Percentiles rank a stretch among this genome's conserved stretches.
Evolutionary conservation across 2,329 filamentous ascomycete genomes (phyloP).

Genomic region (Drechslerella dactyloides): DNA sequence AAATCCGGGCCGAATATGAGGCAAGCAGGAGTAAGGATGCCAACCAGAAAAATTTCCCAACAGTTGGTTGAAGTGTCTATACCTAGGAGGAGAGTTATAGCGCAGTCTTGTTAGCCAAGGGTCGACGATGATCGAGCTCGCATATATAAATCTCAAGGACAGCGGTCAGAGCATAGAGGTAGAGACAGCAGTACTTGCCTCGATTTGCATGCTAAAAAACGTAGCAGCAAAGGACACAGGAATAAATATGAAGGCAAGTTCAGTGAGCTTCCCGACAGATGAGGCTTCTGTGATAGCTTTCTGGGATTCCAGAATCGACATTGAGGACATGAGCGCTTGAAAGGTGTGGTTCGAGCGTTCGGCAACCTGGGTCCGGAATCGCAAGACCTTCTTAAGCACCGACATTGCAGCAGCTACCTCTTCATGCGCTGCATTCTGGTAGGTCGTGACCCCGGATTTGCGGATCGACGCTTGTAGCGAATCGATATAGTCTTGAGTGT

Average conservation of each 20-base stretch:
- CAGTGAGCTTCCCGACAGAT: conserved; percentile 58
- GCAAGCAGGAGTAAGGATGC: too few species aligned
- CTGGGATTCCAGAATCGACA: conserved; percentile 57
- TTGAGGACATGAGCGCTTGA: conserved; percentile 57
- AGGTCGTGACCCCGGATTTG: too few species aligned
- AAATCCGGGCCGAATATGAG: too few species aligned
- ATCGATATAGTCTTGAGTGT: background rate
- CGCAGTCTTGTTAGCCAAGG: too few species aligned
- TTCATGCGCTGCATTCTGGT: background rate
- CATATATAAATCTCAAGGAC: too few species aligned
- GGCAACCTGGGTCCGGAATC: background rate
- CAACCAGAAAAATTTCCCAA: too few species aligned
- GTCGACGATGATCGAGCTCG: too few species aligned
- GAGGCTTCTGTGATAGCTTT: conserved; percentile 57
- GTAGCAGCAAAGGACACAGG: conserved; percentile 60
- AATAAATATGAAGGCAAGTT: conserved; percentile 61
- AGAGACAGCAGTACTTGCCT: conserved; percentile 7
- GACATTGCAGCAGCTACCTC: too few species aligned
- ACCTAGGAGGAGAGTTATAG: background rate
- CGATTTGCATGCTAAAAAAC: conserved; percentile 61
- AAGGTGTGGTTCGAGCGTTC: background rate
- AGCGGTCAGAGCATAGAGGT: too few species aligned
- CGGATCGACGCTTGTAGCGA: background rate
- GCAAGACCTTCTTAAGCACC: too few species aligned
- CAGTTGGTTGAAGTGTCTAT: background rate